Percentiles rank a stretch among this genome's conserved stretches.
Evolutionary conservation across 1,284 basidiomycete species (phyloP).

Genomic region (Ganoderma sinense): DNA sequence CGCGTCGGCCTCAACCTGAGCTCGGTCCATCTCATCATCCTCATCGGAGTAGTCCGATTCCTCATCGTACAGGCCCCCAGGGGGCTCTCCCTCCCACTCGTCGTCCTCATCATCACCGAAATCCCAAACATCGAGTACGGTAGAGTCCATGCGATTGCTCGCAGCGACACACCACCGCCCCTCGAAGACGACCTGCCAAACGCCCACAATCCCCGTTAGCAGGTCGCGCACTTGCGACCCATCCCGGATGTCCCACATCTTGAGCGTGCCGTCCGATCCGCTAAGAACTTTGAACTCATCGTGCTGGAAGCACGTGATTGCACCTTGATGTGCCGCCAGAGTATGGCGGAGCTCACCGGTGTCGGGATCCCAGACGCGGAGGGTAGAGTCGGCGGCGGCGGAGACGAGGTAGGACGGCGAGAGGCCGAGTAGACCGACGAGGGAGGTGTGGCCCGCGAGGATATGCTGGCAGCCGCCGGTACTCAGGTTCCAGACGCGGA

Average conservation of each 20-base stretch:
- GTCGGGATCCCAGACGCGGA: constrained; percentile 92
- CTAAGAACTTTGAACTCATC: constrained; percentile 96
- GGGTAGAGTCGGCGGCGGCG: constrained; percentile 92
- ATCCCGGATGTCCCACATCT: constrained; percentile 94
- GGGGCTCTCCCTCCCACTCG: constrained; percentile 45
- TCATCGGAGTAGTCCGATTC: constrained; percentile 58
- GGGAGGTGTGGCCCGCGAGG: constrained; percentile 86
- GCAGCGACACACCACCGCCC: constrained; percentile 93
- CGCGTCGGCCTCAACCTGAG: constrained; percentile 56
- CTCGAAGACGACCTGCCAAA: constrained; percentile 97
- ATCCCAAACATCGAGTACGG: constrained; percentile 88
- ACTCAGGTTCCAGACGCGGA: constrained; percentile 89
- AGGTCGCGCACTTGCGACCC: constrained; percentile 87
- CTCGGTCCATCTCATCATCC: constrained; percentile 56
- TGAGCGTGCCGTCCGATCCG: constrained; percentile 94
- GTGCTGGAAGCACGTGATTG: constrained; percentile 97
- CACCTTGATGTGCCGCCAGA: constrained; percentile 88
- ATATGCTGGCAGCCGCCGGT: constrained; percentile 84
- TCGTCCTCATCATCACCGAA: constrained; percentile 76
- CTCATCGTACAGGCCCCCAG: constrained; percentile 46
- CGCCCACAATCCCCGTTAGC: constrained; percentile 87
- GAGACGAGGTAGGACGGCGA: constrained; percentile 91
- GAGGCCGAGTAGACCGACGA: constrained; percentile 88
- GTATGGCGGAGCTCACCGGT: constrained; percentile 82
- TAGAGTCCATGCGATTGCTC: constrained; percentile 81